Conservation (phyloP, 1,139 yeast genomes). For the Lizanozyma gosingica region DNA sequence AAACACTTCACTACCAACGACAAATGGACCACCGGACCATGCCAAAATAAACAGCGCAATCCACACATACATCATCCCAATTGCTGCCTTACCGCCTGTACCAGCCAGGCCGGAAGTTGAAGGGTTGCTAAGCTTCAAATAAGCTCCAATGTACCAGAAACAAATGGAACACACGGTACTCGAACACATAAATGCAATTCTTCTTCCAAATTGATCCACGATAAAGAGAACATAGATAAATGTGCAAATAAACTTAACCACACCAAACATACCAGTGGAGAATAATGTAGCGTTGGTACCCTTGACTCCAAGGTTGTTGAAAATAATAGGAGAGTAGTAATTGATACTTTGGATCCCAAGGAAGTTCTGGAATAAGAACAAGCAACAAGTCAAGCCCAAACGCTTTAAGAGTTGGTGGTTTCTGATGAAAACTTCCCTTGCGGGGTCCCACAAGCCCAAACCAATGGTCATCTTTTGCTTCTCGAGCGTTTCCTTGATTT, state of each 20-base stretch:
- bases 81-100: conserved; percentile 36
- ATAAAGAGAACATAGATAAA: conserved; percentile 27
- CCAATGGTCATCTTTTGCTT: conserved; percentile 24
- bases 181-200: conserved; percentile 31
- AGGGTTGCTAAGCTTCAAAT: conserved; percentile 30
- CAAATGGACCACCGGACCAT: conserved; percentile 40
- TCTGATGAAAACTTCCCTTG: conserved; percentile 13
- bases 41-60: conserved; percentile 34
- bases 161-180: conserved; percentile 29
- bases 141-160: conserved; percentile 38
- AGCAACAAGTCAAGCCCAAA: conserved; percentile 25
- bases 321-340: conserved; percentile 36
- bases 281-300: conserved; percentile 32
- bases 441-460: conserved; percentile 29
- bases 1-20: conserved; percentile 34
- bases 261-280: conserved; percentile 37
- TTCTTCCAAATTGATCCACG: conserved; percentile 31
- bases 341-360: conserved; percentile 39
- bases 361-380: conserved; percentile 35
- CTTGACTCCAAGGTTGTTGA: conserved; percentile 29
- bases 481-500: conserved; percentile 16
- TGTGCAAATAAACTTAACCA: conserved; percentile 31
- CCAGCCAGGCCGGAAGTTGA: conserved; percentile 30
- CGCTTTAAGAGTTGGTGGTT: conserved; percentile 16
- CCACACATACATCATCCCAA: conserved; percentile 37